phyloP scores from a whole-genome alignment of 2,329 filamentous ascomycete genomes.

The Curvularia sp. region DNA sequence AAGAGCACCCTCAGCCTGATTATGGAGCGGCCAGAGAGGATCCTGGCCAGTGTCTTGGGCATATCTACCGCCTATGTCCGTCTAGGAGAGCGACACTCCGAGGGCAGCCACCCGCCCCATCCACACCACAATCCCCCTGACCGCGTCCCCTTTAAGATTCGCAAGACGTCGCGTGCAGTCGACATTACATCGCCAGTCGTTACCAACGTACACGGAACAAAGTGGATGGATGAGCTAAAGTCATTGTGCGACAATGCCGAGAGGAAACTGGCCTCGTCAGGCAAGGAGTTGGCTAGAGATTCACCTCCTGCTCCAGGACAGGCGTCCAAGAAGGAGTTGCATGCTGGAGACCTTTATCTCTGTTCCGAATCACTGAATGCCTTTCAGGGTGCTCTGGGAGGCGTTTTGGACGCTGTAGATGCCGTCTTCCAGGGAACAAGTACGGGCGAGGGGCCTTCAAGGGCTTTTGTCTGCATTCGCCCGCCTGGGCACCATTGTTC shows the following conservation, averaged over 20 bases:
- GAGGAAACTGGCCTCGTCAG: constrained; percentile 75
- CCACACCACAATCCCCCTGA: constrained; percentile 67
- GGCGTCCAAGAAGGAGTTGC: constrained; percentile 72
- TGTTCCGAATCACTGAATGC: constrained; percentile 85
- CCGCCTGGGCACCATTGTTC: constrained; percentile 97
- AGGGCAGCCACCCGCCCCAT: constrained; percentile 71
- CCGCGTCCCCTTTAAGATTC: constrained; percentile 80
- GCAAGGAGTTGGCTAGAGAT: constrained; percentile 75
- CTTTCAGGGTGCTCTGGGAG: constrained; percentile 89
- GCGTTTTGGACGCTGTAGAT: constrained; percentile 92
- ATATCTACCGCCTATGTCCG: constrained; percentile 87
- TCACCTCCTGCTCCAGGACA: constrained; percentile 35
- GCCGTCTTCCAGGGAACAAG: constrained; percentile 70
- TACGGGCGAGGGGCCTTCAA: constrained; percentile 63
- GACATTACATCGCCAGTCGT: constrained; percentile 78
- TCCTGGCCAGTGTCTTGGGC: constrained; percentile 83
- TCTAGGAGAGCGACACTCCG: constrained; percentile 80
- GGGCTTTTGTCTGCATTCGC: constrained; percentile 90
- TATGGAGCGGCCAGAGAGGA: constrained; percentile 90
- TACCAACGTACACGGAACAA: constrained; percentile 86
- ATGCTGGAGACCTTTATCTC: constrained; percentile 90
- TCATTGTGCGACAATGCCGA: constrained; percentile 84
- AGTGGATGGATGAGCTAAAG: constrained; percentile 93
- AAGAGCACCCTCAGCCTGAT: constrained; percentile 77
- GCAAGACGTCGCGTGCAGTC: constrained; percentile 76